These are phyloP conservation scores for Coemansia sp. DNA, from an alignment of 192 early-diverging fungal genomes.

Conservation along the genomic window DNA sequence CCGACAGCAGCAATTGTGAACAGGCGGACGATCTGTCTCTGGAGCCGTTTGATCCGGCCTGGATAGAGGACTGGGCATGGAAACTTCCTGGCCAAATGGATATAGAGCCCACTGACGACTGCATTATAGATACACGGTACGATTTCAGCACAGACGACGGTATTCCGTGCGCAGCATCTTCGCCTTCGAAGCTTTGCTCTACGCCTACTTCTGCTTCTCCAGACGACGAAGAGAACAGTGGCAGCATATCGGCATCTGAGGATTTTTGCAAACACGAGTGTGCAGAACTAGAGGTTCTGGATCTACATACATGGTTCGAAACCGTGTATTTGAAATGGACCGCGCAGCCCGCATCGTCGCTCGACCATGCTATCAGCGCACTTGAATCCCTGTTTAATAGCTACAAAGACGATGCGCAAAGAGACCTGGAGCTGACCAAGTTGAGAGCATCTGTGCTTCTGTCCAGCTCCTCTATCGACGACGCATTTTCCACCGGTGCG, in stretches of 20 bases:
- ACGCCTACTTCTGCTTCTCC: neutral
- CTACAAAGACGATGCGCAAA: neutral
- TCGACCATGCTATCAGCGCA: neutral
- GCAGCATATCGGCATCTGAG: neutral
- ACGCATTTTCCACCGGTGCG: neutral
- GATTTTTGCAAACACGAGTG: neutral
- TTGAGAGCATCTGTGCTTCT: neutral
- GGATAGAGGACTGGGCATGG: slow-evolving; percentile 41
- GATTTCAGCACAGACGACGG: neutral
- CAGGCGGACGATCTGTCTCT: neutral
- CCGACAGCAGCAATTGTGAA: neutral
- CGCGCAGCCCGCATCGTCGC: neutral
- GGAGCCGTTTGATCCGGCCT: slow-evolving; percentile 14
- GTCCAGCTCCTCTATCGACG: neutral
- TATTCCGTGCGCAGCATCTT: neutral
- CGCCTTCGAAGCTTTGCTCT: slow-evolving; percentile 17
- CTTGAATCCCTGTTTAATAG: neutral
- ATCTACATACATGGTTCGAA: neutral
- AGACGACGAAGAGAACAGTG: neutral
- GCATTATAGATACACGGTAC: slow-evolving; percentile 24
- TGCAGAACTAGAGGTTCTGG: neutral
- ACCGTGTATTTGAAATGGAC: neutral
- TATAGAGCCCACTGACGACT: slow-evolving; percentile 7
- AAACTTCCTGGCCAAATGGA: slow-evolving; percentile 4
- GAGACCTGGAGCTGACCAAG: neutral